Base-by-base conservation (phyloP, 139 green algal species). In the Zygnema circumcarinatum region DNA sequence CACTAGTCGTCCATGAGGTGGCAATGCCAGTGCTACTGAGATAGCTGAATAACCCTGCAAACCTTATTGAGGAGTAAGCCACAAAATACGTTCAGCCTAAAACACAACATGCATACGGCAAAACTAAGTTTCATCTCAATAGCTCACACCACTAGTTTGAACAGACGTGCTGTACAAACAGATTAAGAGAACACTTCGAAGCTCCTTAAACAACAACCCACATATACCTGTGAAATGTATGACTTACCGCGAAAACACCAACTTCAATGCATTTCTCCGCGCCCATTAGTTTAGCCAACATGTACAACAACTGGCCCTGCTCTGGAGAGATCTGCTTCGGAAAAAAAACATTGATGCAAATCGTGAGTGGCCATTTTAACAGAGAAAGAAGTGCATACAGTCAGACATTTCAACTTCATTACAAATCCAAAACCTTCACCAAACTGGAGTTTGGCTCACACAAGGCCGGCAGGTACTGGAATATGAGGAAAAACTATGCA, bases 231-330 rank as follows among this genome's bases (percentile, higher is more conserved):
- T n/a, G n/a, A n/a, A n/a, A 62, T 7, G 47, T 62, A 62, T 25
- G 16, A 62, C 83, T 88, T 54, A 88, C 87, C 2, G 87, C 92
- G 87, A 79, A 91, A 11, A 91, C 87, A 22, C 87, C 87, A 21
- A 91, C 67, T 62, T 91, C 87, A 39, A 91, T 92, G 73, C 72
- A 76, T 68, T 62, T 79, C 39, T 25, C 89, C 20, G 87, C 87
- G 3, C 87, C 88, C 29, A 93, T 92, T n/a, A 91, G 54, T 62
- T 90, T 78, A 38, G 92, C 84, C 31, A 91, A 25, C 53, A 93
- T 89, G 2, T 82, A 87, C 47, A 91, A 42, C 22, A 91, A 89
- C 2, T 89, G 52, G 1, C 83, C 83, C 54, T 86, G 80, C 54
- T 86, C 80, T 38, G 80, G 80, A 1, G 80, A 86, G 62, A 86